A percentile compares a stretch with the other conserved stretches of the same genome.
These are phyloP conservation scores for Yamadazyma sp. DNA, from an alignment of 1,139 yeast genomes.

Conservation along the genomic window DNA sequence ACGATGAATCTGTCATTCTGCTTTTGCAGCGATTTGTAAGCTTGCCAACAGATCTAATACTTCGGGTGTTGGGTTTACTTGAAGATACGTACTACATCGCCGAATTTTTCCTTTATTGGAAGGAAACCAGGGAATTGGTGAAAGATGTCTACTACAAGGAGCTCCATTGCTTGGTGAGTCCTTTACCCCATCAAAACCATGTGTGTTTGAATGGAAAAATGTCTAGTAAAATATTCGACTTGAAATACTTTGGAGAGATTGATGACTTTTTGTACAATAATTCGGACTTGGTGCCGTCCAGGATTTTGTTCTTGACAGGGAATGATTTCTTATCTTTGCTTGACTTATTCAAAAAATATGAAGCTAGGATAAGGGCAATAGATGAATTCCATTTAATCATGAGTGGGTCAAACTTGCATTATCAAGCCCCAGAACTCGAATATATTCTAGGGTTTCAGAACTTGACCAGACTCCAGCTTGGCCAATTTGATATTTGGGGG, in stretches of 20 bases:
- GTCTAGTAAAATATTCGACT: constrained; percentile 23
- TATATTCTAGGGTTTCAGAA: constrained; percentile 27
- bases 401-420: constrained; percentile 16
- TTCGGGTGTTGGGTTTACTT: constrained; percentile 23
- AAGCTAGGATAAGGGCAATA: constrained; percentile 18
- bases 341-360: constrained; percentile 22
- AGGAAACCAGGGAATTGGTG: constrained; percentile 21
- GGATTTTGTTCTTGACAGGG: constrained; percentile 29
- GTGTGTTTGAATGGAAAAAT: constrained; percentile 19
- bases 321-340: constrained; percentile 33
- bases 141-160: constrained; percentile 31
- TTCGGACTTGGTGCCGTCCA: constrained; percentile 29
- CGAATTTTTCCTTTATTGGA: constrained; percentile 26
- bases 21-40: constrained; percentile 13
- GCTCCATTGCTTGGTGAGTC: constrained; percentile 34
- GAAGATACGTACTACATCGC: constrained; percentile 26
- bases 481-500: constrained; percentile 22
- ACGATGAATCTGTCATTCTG: background rate
- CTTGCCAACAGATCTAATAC: constrained; percentile 31
- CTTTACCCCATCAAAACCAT: constrained; percentile 27
- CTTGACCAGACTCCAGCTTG: constrained; percentile 31
- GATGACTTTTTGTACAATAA: constrained; percentile 30
- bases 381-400: constrained; percentile 25
- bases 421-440: constrained; percentile 18
- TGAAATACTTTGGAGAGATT: constrained; percentile 30